phyloP scores from a whole-genome alignment of 1,284 basidiomycete species.

The Wallemia ichthyophaga region DNA sequence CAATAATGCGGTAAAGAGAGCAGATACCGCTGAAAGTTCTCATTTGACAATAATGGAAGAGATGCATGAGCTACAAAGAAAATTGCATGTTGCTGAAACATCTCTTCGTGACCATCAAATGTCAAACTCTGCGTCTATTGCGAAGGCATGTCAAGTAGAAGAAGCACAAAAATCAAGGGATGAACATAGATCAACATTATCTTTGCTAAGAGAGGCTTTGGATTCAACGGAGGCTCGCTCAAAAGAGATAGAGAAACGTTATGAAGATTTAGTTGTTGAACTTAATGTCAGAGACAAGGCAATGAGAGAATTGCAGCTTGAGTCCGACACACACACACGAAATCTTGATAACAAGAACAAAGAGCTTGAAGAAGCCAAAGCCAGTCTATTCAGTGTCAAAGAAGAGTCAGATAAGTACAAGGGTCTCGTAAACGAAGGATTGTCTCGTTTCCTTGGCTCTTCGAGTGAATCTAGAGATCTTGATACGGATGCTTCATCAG shows the following conservation, averaged over 20 bases:
- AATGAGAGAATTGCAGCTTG: conserved; percentile 39
- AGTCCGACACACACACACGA: conserved; percentile 36
- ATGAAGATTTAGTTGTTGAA: conserved; percentile 34
- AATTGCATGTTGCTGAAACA: conserved; percentile 30
- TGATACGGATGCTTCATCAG: conserved; percentile 10
- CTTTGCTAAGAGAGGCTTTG: conserved; percentile 52
- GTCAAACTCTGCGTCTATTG: conserved; percentile 38
- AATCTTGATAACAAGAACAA: conserved; percentile 39
- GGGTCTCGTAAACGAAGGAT: conserved; percentile 44
- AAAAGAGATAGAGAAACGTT: conserved; percentile 46
- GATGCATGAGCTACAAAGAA: conserved; percentile 40
- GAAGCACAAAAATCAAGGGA: conserved; percentile 43
- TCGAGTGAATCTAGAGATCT: conserved; percentile 33
- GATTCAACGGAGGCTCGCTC: conserved; percentile 42
- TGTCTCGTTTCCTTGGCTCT: conserved; percentile 55
- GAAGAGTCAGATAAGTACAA: conserved; percentile 67
- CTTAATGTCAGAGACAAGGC: conserved; percentile 37
- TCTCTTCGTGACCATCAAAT: conserved; percentile 50
- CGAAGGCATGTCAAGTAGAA: conserved; percentile 43
- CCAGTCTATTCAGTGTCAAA: conserved; percentile 55
- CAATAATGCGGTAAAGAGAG: conserved; percentile 45
- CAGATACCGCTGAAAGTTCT: conserved; percentile 49
- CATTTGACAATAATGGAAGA: conserved; percentile 38
- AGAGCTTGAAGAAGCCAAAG: conserved; percentile 42
- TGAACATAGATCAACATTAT: conserved; percentile 55